Conservation (phyloP, 2,329 filamentous ascomycete species). For the Coleophoma cylindrospora region DNA sequence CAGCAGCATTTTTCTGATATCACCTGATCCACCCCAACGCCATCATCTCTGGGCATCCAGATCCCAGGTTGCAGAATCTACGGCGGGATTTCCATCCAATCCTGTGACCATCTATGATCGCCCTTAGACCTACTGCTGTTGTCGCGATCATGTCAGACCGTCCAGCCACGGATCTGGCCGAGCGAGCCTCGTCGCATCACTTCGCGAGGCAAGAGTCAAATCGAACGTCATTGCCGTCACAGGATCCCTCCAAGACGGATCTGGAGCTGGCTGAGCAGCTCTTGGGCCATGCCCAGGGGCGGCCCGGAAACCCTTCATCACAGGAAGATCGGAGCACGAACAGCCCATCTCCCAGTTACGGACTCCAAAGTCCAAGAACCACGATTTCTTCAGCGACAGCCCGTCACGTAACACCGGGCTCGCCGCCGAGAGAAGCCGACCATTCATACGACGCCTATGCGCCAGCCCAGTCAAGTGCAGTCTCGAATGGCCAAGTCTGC, state of each 20-base stretch:
- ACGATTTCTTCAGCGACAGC: neutral
- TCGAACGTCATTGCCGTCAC: neutral
- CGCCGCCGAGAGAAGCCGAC: neutral
- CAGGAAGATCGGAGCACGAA: neutral
- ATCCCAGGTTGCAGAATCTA: neutral
- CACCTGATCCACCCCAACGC: neutral
- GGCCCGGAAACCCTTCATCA: neutral
- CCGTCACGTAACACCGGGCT: neutral
- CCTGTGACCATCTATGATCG: neutral
- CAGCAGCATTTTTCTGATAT: neutral
- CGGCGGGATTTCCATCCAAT: neutral
- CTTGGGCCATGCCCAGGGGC: neutral
- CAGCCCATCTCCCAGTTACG: neutral
- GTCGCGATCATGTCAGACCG: slow-evolving; percentile 1
- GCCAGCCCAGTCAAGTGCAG: slow-evolving; percentile 7
- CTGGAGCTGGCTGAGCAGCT: neutral
- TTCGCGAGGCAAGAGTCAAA: neutral
- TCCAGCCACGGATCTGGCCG: neutral
- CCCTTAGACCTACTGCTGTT: neutral
- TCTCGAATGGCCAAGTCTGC: slow-evolving; percentile 61
- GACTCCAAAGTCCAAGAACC: neutral
- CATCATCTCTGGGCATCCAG: neutral
- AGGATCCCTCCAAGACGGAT: neutral
- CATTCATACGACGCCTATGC: slow-evolving; percentile 5
- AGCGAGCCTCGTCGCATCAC: neutral